Conservation (phyloP, 257 asterid species). For the Solanum habrochaites region DNA sequence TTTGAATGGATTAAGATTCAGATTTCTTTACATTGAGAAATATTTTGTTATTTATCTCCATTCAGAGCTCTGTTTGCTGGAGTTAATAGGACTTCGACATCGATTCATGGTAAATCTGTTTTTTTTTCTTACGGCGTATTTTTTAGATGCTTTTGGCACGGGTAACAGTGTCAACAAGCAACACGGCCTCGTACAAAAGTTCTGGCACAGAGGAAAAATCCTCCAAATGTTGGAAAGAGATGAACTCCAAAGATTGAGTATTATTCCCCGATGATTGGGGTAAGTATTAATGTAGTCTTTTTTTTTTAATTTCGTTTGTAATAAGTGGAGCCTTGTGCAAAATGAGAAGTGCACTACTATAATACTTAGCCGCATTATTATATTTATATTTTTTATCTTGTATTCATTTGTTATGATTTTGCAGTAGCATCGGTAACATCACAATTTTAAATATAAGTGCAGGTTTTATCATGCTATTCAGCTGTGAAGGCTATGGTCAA, state of each 20-base stretch:
- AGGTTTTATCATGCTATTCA: neutral
- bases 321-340: neutral
- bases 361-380: neutral
- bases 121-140: no score
- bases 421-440: neutral
- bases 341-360: neutral
- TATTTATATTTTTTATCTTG: no score
- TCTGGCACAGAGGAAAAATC: neutral
- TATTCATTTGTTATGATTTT: neutral
- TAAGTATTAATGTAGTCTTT: neutral
- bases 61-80: neutral
- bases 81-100: no score
- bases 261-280: neutral
- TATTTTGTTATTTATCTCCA: no score
- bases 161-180: neutral
- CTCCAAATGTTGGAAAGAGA: neutral
- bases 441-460: no score
- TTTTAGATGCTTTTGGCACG: neutral
- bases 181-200: neutral
- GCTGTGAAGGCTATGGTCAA: neutral
- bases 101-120: neutral
- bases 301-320: neutral
- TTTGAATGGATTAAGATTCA: no score
- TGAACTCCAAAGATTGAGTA: neutral
- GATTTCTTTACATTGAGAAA: no score